A percentile compares a stretch with the other conserved stretches of the same genome.
These are phyloP conservation scores for Saccharomycopsis capsularis DNA, from an alignment of 805 yeast genomes.

Conservation along the genomic window DNA sequence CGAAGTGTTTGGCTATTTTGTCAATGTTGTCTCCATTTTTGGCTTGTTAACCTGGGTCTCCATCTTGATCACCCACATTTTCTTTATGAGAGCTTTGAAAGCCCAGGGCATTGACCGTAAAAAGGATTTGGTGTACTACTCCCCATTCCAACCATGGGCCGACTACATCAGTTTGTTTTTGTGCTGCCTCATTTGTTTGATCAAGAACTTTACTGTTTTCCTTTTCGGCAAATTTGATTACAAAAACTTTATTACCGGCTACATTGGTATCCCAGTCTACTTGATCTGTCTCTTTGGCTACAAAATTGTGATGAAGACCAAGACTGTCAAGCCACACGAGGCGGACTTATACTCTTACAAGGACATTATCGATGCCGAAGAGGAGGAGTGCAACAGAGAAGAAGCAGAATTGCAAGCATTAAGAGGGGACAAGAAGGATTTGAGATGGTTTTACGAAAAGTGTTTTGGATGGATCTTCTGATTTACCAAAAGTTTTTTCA, in stretches of 20 bases:
- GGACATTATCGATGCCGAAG: constrained; percentile 40
- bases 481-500: not conserved
- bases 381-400: constrained; percentile 28
- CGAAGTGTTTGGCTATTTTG: constrained; percentile 58
- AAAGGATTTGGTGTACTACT: constrained; percentile 45
- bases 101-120: constrained; percentile 38
- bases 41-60: constrained; percentile 50
- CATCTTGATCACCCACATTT: constrained; percentile 37
- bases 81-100: constrained; percentile 39
- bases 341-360: constrained; percentile 38
- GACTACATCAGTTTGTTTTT: constrained; percentile 46
- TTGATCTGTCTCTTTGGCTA: constrained; percentile 32
- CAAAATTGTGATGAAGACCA: constrained; percentile 34
- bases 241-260: constrained; percentile 37
- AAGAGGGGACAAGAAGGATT: constrained; percentile 29
- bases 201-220: constrained; percentile 40
- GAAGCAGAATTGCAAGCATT: constrained; percentile 28
- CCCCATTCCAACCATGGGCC: constrained; percentile 70
- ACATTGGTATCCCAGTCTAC: constrained; percentile 30
- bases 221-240: constrained; percentile 34
- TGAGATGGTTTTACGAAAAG: constrained; percentile 43
- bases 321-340: constrained; percentile 29
- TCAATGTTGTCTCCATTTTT: constrained; percentile 68
- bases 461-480: constrained; percentile 44
- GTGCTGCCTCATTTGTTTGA: constrained; percentile 32